These are phyloP conservation scores for Ilex paraguariensis DNA, from an alignment of 305 asterid genomes.

Conservation along the genomic window DNA sequence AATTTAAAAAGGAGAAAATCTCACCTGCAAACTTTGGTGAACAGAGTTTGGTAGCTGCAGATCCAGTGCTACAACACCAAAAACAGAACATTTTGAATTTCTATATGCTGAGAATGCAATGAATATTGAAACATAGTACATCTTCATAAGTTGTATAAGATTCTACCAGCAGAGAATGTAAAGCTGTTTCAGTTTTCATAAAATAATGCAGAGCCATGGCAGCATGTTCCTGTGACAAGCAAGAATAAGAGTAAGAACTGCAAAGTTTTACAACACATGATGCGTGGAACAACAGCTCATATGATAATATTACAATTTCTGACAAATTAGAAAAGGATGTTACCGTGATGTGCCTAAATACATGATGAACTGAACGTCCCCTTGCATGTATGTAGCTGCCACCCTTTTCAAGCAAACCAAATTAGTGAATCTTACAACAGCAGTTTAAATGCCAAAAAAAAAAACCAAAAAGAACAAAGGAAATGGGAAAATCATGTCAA, in stretches of 20 bases:
- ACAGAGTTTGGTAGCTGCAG: conserved; percentile 73
- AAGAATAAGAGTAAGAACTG: neutral
- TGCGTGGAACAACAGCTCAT: too few species aligned
- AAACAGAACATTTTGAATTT: conserved; percentile 5
- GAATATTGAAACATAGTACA: neutral
- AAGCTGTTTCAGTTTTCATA: conserved; percentile 46
- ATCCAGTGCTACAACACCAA: conserved; percentile 62
- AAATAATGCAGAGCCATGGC: conserved; percentile 86
- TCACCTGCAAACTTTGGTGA: conserved; percentile 77
- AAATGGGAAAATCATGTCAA: neutral
- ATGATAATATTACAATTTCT: neutral
- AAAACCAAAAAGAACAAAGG: neutral
- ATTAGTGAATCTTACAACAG: conserved; percentile 25
- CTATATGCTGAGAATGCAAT: neutral
- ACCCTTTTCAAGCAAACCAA: conserved; percentile 47
- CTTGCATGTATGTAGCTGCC: conserved; percentile 85
- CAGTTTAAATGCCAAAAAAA: conserved; percentile 8
- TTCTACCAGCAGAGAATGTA: conserved; percentile 61
- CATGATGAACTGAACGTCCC: conserved; percentile 66
- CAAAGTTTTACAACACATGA: neutral
- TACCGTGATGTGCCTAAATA: conserved; percentile 74
- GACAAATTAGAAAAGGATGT: neutral
- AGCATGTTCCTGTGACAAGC: conserved; percentile 69
- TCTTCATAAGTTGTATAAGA: neutral
- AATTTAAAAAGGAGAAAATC: conserved; percentile 2